phyloP scores from a whole-genome alignment of 495 filamentous ascomycete species.

The Penicillium goetzii region DNA sequence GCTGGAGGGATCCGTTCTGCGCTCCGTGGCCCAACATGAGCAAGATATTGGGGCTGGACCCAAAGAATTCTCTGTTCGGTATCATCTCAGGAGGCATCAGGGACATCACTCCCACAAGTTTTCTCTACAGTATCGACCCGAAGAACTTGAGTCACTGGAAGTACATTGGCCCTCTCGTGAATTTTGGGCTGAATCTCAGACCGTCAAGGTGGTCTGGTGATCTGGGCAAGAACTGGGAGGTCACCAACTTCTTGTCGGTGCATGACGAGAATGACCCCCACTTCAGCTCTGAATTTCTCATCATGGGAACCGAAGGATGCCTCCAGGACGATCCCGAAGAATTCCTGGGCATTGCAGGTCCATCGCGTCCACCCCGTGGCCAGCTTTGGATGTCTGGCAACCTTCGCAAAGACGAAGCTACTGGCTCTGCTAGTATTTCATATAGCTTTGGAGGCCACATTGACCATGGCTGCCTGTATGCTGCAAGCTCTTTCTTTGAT shows the following conservation, averaged over 20 bases:
- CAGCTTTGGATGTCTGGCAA: constrained; percentile 27
- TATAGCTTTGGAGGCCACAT: constrained; percentile 21
- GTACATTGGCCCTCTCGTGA: constrained; percentile 11
- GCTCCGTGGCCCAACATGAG: constrained; percentile 17
- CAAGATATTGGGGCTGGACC: constrained; percentile 6
- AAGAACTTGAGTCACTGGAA: constrained; percentile 6
- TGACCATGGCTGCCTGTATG: constrained; percentile 25
- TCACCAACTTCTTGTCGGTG: constrained; percentile 23
- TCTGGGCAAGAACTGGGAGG: constrained; percentile 26
- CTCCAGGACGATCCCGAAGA: constrained; percentile 1
- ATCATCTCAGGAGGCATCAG: constrained; percentile 14
- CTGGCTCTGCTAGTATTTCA: constrained; percentile 4
- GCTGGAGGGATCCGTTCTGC: constrained; percentile 20
- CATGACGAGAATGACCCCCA: background rate
- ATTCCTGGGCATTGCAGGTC: background rate
- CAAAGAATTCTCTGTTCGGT: constrained; percentile 1
- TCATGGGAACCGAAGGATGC: constrained; percentile 24
- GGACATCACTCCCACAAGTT: constrained; percentile 10
- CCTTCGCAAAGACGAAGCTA: constrained; percentile 5
- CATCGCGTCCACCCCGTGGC: constrained; percentile 16
- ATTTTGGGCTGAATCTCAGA: constrained; percentile 11
- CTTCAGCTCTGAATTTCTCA: constrained; percentile 13
- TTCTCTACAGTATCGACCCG: constrained; percentile 4
- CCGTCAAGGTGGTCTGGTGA: constrained; percentile 26
- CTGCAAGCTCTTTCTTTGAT: constrained; percentile 26